Percentiles rank a stretch among this genome's conserved stretches.
Evolutionary conservation across 495 filamentous ascomycete species (phyloP).

Genomic region (Neurospora tetraspora): DNA sequence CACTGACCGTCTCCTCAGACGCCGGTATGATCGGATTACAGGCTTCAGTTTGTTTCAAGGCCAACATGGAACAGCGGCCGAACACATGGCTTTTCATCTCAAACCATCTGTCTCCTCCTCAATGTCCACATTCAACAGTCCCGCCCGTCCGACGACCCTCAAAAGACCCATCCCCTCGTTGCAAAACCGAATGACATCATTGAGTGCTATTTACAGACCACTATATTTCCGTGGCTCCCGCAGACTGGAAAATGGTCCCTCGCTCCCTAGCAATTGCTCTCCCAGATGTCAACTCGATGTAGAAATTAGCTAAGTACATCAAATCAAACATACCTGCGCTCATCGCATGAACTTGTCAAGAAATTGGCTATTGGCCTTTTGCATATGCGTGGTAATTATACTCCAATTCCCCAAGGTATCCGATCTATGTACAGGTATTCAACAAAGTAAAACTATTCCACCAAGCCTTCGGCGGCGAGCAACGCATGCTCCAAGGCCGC

Average conservation of each 20-base stretch:
- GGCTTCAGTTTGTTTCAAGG: background rate
- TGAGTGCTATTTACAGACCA: background rate
- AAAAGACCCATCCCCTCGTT: background rate
- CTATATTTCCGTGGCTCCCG: background rate
- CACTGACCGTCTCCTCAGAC: background rate
- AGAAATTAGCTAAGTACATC: background rate
- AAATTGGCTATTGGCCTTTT: background rate
- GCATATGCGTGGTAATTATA: background rate
- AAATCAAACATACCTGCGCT: background rate
- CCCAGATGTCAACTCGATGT: background rate
- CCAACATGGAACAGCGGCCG: background rate
- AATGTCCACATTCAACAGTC: background rate
- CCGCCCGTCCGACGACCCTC: background rate
- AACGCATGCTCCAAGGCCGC: conserved; percentile 46
- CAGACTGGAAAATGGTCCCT: background rate
- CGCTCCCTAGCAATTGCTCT: background rate
- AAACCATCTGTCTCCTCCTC: background rate
- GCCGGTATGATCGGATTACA: background rate
- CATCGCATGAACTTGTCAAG: background rate
- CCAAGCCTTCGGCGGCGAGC: conserved; percentile 15
- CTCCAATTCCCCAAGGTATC: background rate
- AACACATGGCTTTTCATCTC: background rate
- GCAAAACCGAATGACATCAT: background rate
- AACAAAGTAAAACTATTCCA: background rate
- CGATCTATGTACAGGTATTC: background rate